phyloP scores from a whole-genome alignment of 2,329 filamentous ascomycete species.

The Aspergillus japonicus region DNA sequence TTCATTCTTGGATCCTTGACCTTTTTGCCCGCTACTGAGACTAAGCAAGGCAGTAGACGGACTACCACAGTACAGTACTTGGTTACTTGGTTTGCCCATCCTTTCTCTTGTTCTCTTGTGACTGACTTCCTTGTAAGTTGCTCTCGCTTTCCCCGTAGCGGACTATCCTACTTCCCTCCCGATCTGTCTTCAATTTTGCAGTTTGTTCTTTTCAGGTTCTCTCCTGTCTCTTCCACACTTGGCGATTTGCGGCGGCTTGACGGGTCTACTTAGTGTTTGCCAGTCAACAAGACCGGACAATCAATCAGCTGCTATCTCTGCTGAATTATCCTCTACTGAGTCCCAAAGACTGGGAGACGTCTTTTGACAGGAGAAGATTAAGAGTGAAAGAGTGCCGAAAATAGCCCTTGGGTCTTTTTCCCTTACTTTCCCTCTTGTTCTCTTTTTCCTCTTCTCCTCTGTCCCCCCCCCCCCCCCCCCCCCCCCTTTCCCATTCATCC shows the following conservation, averaged over 20 bases:
- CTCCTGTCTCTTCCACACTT: conserved; percentile 9
- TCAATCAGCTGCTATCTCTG: background rate
- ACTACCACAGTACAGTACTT: background rate
- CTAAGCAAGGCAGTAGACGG: background rate
- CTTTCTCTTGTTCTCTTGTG: background rate
- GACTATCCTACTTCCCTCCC: conserved; percentile 28
- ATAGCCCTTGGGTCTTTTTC: background rate
- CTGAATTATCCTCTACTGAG: too few species aligned
- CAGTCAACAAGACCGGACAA: background rate
- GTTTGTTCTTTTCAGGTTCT: conserved; percentile 6
- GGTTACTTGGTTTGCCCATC: background rate
- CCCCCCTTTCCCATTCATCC: background rate
- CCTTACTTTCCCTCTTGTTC: background rate
- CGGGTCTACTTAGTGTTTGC: background rate
- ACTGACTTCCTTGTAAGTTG: background rate
- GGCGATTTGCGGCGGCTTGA: background rate
- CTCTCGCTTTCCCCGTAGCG: conserved; percentile 11
- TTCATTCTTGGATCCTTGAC: too few species aligned
- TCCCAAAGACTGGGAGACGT: too few species aligned
- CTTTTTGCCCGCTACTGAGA: background rate
- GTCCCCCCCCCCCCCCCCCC: background rate
- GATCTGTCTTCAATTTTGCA: conserved; percentile 13
- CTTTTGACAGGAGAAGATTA: too few species aligned
- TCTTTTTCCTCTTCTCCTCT: background rate
- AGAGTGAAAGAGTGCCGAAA: background rate